A percentile compares a stretch with the other conserved stretches of the same genome.
These are phyloP conservation scores for Cantharellus anzutake DNA, from an alignment of 768 basidiomycete genomes.

Conservation along the genomic window DNA sequence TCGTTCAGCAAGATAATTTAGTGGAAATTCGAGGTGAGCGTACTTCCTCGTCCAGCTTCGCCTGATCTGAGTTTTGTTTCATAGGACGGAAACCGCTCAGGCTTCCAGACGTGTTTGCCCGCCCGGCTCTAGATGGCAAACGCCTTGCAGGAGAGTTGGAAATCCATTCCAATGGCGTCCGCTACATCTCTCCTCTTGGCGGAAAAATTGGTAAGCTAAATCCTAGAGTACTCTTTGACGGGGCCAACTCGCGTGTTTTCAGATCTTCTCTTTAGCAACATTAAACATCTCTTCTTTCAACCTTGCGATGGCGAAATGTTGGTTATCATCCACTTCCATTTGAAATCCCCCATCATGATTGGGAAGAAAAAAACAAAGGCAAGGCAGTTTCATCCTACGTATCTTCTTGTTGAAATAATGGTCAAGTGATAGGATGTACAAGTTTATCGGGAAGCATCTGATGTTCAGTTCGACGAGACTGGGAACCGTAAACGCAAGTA, in stretches of 20 bases:
- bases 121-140: constrained; percentile 89
- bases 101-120: constrained; percentile 80
- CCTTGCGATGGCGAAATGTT: constrained; percentile 92
- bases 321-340: constrained; percentile 83
- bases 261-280: constrained; percentile 93
- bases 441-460: constrained; percentile 94
- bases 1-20: constrained; percentile 83
- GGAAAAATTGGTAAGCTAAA: constrained; percentile 67
- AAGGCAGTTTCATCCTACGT: constrained; percentile 20
- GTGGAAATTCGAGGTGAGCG: constrained; percentile 62
- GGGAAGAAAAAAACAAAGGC: constrained; percentile 94
- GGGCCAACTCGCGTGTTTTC: not conserved
- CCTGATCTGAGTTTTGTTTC: not conserved
- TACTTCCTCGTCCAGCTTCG: not conserved
- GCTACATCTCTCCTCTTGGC: constrained; percentile 74
- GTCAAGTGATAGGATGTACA: constrained; percentile 57
- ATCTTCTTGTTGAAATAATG: too few relatives aligned
- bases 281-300: constrained; percentile 98
- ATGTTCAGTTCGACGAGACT: constrained; percentile 96
- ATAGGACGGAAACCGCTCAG: constrained; percentile 35
- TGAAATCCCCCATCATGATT: constrained; percentile 93
- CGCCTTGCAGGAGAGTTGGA: constrained; percentile 94
- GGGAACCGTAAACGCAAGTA: constrained; percentile 97
- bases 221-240: not conserved
- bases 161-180: constrained; percentile 91